Evolutionary conservation across 495 filamentous ascomycete species (phyloP).

Genomic region (Gamarada debralockiae): DNA sequence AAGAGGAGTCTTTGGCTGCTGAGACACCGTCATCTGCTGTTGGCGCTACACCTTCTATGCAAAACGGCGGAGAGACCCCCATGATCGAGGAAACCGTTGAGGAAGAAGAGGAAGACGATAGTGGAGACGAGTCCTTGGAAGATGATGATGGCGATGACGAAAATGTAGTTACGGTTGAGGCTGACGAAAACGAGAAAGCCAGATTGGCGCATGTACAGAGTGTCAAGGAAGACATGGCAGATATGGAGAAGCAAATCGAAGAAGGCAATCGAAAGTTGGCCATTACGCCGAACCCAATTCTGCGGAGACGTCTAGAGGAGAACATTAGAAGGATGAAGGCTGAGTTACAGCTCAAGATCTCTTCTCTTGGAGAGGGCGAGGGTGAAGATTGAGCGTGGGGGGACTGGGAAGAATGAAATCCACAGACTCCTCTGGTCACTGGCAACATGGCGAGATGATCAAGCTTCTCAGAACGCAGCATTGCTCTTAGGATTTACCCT

Average conservation of each 20-base stretch:
- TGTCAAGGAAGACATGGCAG: constrained; percentile 50
- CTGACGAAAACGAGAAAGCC: constrained; percentile 43
- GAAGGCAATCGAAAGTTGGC: constrained; percentile 33
- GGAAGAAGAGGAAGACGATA: constrained; percentile 32
- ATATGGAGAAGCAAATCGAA: constrained; percentile 43
- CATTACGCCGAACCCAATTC: constrained; percentile 37
- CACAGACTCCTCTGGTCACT: neutral
- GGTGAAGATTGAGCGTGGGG: constrained; percentile 29
- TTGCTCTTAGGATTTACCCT: too few relatives aligned
- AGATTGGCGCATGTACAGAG: constrained; percentile 42
- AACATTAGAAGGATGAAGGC: constrained; percentile 49
- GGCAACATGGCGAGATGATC: too few relatives aligned
- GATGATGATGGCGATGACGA: constrained; percentile 42
- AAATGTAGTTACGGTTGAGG: constrained; percentile 42
- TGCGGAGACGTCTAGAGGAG: constrained; percentile 48
- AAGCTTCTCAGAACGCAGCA: too few relatives aligned
- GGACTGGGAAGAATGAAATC: too few relatives aligned
- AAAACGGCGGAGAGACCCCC: constrained; percentile 20
- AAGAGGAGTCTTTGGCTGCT: constrained; percentile 28
- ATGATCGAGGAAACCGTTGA: constrained; percentile 12
- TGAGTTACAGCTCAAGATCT: constrained; percentile 57
- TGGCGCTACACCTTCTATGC: constrained; percentile 13
- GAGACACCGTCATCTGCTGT: constrained; percentile 16
- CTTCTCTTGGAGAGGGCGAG: constrained; percentile 41
- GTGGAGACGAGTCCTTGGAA: constrained; percentile 35